Percentiles rank a stretch among this genome's conserved stretches.
Evolutionary conservation across 129 eudicot genomes (phyloP).

Genomic region (Tagetes patula): DNA sequence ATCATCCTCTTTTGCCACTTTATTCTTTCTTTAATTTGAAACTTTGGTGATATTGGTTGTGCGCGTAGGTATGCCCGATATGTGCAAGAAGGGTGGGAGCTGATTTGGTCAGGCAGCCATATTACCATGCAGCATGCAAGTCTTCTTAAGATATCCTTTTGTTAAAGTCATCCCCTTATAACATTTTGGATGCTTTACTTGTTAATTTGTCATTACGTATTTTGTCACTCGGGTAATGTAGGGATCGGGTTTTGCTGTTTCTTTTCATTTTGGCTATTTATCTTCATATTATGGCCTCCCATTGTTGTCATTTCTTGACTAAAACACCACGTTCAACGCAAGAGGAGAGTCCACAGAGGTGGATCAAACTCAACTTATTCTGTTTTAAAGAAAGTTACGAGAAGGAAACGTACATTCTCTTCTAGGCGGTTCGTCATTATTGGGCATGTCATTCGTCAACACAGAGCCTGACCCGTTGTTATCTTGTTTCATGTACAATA

Average conservation of each 20-base stretch:
- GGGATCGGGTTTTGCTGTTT: neutral
- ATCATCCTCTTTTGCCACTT: constrained; percentile 18
- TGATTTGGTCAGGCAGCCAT: constrained; percentile 74
- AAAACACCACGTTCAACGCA: constrained; percentile 63
- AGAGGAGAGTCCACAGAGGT: constrained; percentile 65
- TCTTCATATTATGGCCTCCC: neutral
- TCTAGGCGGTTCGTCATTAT: constrained; percentile 56
- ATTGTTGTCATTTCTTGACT: constrained; percentile 52
- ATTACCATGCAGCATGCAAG: constrained; percentile 79
- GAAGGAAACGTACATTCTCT: constrained; percentile 71
- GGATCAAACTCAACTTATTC: constrained; percentile 52
- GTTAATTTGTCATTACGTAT: neutral
- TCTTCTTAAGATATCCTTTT: constrained; percentile 84
- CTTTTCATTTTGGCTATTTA: neutral
- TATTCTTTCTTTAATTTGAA: too few relatives aligned
- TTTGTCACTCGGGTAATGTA: neutral
- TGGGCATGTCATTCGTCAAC: constrained; percentile 31
- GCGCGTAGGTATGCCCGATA: constrained; percentile 75
- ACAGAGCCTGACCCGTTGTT: constrained; percentile 71
- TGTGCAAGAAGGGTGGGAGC: constrained; percentile 72
- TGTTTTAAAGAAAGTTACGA: constrained; percentile 52
- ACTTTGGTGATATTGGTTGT: neutral
- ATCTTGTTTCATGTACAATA: constrained; percentile 59
- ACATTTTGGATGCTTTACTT: constrained; percentile 5
- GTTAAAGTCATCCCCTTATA: neutral